These are phyloP conservation scores for Hypoxylon sp. DNA, from an alignment of 2,329 filamentous ascomycete species.

Conservation along the genomic window DNA sequence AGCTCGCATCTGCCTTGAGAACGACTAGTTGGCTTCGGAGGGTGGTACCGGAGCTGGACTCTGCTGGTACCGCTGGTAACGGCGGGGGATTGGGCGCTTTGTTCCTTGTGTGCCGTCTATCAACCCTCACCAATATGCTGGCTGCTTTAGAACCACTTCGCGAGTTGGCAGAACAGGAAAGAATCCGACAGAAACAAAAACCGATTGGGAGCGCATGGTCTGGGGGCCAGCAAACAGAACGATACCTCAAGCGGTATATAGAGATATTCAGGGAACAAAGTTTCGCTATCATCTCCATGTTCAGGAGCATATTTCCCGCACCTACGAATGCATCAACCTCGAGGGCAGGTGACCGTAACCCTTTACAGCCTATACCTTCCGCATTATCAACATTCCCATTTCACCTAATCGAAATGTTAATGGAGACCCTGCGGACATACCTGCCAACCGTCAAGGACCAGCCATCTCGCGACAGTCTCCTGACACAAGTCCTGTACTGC, in stretches of 20 bases:
- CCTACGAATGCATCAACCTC: conserved; percentile 38
- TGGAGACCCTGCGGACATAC: conserved; percentile 80
- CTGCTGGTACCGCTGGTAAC: conserved; percentile 53
- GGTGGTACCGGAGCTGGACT: conserved; percentile 82
- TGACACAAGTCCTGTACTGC: conserved; percentile 94
- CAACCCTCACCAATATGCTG: conserved; percentile 82
- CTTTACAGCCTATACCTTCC: conserved; percentile 74
- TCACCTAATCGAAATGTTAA: conserved; percentile 83
- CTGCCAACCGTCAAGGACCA: conserved; percentile 85
- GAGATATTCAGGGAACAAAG: conserved; percentile 98
- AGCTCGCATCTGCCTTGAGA: conserved; percentile 89
- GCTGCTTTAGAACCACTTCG: conserved; percentile 86
- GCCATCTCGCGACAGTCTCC: conserved; percentile 83
- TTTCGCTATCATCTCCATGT: conserved; percentile 95
- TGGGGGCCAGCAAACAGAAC: conserved; percentile 90
- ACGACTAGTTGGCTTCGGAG: conserved; percentile 92
- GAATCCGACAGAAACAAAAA: conserved; percentile 59
- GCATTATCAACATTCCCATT: conserved; percentile 86
- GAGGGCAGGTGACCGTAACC: conserved; percentile 51
- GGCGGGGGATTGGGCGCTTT: conserved; percentile 82
- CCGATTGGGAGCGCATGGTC: conserved; percentile 64
- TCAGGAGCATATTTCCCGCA: conserved; percentile 84
- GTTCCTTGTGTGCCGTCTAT: conserved; percentile 87
- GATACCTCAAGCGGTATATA: conserved; percentile 93
- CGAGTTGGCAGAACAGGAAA: conserved; percentile 91